Base-by-base conservation (phyloP, 768 basidiomycete species). In the Lactifluus piperatus region DNA sequence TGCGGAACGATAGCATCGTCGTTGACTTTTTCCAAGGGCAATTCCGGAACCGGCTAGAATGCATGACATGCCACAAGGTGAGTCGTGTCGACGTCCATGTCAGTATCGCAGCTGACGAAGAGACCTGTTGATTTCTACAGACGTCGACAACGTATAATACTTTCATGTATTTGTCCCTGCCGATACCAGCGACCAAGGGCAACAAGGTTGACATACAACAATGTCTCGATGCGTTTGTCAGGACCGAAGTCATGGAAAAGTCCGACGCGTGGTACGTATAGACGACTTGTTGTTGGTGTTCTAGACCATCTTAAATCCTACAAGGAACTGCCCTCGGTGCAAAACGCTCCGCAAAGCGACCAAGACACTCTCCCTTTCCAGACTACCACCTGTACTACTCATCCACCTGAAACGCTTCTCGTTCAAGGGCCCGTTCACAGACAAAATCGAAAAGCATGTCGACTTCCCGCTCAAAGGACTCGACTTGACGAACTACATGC, bases 11-110 rank as follows among this genome's bases (percentile, higher is more conserved):
- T 69, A 92, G 89, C 66, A 73, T 98, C 54, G 86, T 99, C 54
- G 97, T 98, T 29, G 94, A 97, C 72, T 90, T 87, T 68, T 97
- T 99, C 77, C 95, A 98, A 73, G 95, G 95, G 11, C 97, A 98
- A 71, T 97, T 97, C 71, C 78, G 91, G 63, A 97, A 88, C 73
- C 79, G 85, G 54, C 71, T 99, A 73, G 81, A 90, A 66, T 99
- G 95, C 71, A 68, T 93, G 69, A 95, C 88, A 4, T 99, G 95
- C 69, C 78, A 84, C 62, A 90, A 91, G 72, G 94, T 94, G 62
- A 43, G 79, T 68, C 18, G 14, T 41, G 60, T 74, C 71, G 37
- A 20, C 16, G 30, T 9, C 10, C 20, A 22, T 43, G 41, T 53
- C 44, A 55, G 47, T 51, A 48, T 52, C 29, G 46, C 16, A n/a